Conservation (phyloP, 2,329 filamentous ascomycete species). For the Verticillium dahliae region DNA sequence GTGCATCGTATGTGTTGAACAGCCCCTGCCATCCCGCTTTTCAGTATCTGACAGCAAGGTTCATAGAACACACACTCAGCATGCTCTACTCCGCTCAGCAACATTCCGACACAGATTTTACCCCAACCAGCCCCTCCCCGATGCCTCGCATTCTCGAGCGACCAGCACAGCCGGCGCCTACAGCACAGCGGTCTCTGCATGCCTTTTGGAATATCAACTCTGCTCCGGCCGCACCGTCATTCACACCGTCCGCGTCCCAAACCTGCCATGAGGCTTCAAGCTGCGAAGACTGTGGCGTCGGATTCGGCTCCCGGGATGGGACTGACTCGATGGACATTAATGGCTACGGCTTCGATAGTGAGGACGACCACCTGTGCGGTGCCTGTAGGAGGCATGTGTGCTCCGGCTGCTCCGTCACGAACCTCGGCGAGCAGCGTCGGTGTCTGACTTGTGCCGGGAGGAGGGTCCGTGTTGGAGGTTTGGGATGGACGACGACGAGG, state of each 20-base stretch:
- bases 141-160: slow-evolving; percentile 9
- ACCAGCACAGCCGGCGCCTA: slow-evolving; percentile 5
- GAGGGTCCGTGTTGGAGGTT: slow-evolving; percentile 13
- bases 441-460: slow-evolving; percentile 46
- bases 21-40: neutral
- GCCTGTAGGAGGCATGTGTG: slow-evolving; percentile 51
- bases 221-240: slow-evolving; percentile 19
- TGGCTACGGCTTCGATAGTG: slow-evolving; percentile 13
- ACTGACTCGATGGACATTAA: slow-evolving; percentile 34
- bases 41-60: neutral
- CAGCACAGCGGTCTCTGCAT: slow-evolving; percentile 47
- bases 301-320: slow-evolving; percentile 13
- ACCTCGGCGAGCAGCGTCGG: slow-evolving; percentile 45
- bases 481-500: neutral
- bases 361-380: slow-evolving; percentile 31
- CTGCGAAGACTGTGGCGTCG: slow-evolving; percentile 49
- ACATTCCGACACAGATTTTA: slow-evolving; percentile 14
- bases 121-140: slow-evolving; percentile 2
- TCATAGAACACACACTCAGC: slow-evolving; percentile 47
- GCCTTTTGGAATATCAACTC: slow-evolving; percentile 53
- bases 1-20: slow-evolving; percentile 43
- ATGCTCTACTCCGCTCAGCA: slow-evolving; percentile 53
- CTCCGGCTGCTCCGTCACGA: slow-evolving; percentile 52
- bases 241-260: slow-evolving; percentile 53
- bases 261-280: slow-evolving; percentile 58